Percentiles rank a stretch among this genome's conserved stretches.
phyloP scores from a whole-genome alignment of 345 rosid species.

The Syzygium grande region DNA sequence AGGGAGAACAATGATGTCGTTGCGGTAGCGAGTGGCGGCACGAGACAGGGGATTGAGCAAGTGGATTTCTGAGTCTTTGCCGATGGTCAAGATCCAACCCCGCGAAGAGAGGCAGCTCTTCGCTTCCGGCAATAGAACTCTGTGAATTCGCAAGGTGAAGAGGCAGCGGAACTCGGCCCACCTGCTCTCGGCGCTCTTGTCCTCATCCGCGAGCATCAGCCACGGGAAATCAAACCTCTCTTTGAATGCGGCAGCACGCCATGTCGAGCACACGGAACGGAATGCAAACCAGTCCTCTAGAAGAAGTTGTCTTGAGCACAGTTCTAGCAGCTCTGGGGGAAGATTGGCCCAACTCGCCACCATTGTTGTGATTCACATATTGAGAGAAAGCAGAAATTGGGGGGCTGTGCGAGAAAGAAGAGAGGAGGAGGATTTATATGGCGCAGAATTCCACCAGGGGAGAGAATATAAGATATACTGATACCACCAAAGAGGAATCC shows the following conservation, averaged over 20 bases:
- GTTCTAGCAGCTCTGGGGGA: background rate
- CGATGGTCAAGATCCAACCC: background rate
- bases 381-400: background rate
- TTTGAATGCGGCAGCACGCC: background rate
- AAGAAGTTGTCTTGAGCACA: background rate
- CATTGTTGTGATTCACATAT: background rate
- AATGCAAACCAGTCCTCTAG: background rate
- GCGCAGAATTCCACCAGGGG: background rate
- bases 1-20: background rate
- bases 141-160: background rate
- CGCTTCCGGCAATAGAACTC: background rate
- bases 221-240: background rate
- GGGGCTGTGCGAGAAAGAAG: background rate
- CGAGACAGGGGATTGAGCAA: background rate
- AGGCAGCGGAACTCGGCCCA: background rate
- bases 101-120: background rate
- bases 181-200: background rate
- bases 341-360: background rate
- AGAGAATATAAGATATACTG: background rate
- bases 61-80: background rate
- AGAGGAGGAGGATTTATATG: background rate
- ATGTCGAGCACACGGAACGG: background rate
- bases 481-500: background rate
- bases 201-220: background rate
- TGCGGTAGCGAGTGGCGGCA: background rate